These are phyloP conservation scores for Flaveria robusta DNA, from an alignment of 129 eudicot genomes.

Conservation along the genomic window DNA sequence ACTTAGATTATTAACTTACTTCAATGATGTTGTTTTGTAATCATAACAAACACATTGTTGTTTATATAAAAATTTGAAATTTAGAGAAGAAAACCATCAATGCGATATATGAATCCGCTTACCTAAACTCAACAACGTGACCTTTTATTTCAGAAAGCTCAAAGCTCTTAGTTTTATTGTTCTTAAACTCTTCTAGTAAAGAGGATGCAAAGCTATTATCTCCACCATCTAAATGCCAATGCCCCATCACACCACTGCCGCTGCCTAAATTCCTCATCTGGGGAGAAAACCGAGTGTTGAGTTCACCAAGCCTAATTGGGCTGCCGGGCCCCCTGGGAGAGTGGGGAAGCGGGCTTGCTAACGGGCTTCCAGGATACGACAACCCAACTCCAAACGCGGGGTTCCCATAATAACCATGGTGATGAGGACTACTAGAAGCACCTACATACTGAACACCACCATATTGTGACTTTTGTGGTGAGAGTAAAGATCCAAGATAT, in stretches of 20 bases:
- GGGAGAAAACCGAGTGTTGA: conserved; percentile 60
- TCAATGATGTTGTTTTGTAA: background rate
- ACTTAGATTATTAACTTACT: background rate
- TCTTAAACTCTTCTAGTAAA: conserved; percentile 88
- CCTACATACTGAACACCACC: conserved; percentile 49
- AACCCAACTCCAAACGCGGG: conserved; percentile 81
- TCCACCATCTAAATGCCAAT: conserved; percentile 77
- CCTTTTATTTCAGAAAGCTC: conserved; percentile 87
- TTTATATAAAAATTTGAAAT: background rate
- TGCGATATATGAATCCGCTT: background rate
- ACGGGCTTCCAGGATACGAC: conserved; percentile 89
- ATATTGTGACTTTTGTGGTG: conserved; percentile 81
- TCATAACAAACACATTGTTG: background rate
- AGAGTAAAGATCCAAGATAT: conserved; percentile 60
- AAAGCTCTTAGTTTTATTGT: conserved; percentile 81
- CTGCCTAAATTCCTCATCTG: conserved; percentile 75
- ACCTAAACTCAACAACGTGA: conserved; percentile 98
- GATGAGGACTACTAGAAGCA: conserved; percentile 53
- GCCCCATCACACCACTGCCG: conserved; percentile 61
- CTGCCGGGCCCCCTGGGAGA: conserved; percentile 87
- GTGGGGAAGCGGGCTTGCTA: conserved; percentile 77
- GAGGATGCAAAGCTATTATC: conserved; percentile 66
- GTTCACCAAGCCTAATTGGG: conserved; percentile 81
- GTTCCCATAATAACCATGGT: conserved; percentile 86
- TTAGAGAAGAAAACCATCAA: background rate